These are phyloP conservation scores for Ophiostoma sp. DNA, from an alignment of 2,329 filamentous ascomycete species.

Conservation along the genomic window DNA sequence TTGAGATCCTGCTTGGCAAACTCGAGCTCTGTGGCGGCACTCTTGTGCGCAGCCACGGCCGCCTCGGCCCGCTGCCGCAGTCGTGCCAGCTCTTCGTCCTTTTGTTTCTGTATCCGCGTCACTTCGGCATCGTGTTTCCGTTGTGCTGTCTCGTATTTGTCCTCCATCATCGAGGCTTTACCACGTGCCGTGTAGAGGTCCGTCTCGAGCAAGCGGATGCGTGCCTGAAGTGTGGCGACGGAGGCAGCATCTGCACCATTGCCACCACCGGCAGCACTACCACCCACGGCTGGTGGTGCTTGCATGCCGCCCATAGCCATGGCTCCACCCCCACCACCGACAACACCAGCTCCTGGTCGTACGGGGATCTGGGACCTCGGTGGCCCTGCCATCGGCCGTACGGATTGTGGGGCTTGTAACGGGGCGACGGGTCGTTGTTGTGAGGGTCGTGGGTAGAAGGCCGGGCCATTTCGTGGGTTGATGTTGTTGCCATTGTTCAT, in stretches of 20 bases:
- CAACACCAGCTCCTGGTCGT: neutral
- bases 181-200: conserved; percentile 65
- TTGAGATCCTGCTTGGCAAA: conserved; percentile 72
- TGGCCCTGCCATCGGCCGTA: neutral
- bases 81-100: conserved; percentile 63
- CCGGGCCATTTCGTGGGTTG: neutral
- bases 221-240: conserved; percentile 51
- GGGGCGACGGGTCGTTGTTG: neutral
- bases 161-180: conserved; percentile 73
- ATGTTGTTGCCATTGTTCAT: neutral
- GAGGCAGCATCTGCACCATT: neutral
- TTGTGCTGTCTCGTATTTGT: conserved; percentile 62
- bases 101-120: conserved; percentile 60
- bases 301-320: neutral
- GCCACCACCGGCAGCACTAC: neutral
- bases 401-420: neutral
- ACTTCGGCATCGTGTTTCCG: conserved; percentile 65
- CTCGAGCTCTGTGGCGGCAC: conserved; percentile 66
- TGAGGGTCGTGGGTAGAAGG: conserved; percentile 10
- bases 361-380: neutral
- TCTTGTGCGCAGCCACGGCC: conserved; percentile 64
- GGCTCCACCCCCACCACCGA: neutral
- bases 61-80: conserved; percentile 65
- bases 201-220: conserved; percentile 53
- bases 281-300: neutral